Evolutionary conservation across 163 green algal species (phyloP).

Genomic region (Prototheca wickerhamii): DNA sequence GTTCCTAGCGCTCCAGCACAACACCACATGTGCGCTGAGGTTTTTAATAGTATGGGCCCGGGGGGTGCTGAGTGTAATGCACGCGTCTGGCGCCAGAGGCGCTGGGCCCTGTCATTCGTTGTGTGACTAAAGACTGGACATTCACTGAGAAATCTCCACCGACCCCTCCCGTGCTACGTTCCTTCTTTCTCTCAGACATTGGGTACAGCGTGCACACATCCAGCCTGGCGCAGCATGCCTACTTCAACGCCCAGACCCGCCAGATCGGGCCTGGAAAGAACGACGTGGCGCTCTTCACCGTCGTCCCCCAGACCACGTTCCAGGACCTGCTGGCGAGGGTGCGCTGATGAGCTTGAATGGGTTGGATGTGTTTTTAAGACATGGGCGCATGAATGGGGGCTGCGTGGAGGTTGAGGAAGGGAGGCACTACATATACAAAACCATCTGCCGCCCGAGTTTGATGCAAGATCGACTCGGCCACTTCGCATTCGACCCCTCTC

Average conservation of each 20-base stretch:
- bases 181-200: conserved; percentile 1
- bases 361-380: neutral
- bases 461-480: too few species aligned
- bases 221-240: conserved; percentile 16
- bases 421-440: too few species aligned
- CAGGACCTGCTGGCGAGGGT: conserved; percentile 12
- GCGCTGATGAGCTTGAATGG: too few species aligned
- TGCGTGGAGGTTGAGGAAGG: too few species aligned
- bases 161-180: too few species aligned
- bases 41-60: too few species aligned
- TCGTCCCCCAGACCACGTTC: conserved; percentile 24
- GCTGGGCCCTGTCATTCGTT: neutral
- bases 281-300: conserved; percentile 30
- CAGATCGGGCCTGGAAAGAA: conserved; percentile 7
- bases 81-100: too few species aligned
- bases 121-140: too few species aligned
- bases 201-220: conserved; percentile 19
- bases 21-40: conserved; percentile 25
- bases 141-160: too few species aligned
- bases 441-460: too few species aligned
- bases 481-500: neutral
- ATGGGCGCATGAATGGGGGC: neutral
- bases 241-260: conserved; percentile 16
- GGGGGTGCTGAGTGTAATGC: too few species aligned
- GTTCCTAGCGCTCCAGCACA: conserved; percentile 70